Evolutionary conservation across 768 basidiomycete species (phyloP).

Genomic region (Tylopilus plumbeoviolaceoides): DNA sequence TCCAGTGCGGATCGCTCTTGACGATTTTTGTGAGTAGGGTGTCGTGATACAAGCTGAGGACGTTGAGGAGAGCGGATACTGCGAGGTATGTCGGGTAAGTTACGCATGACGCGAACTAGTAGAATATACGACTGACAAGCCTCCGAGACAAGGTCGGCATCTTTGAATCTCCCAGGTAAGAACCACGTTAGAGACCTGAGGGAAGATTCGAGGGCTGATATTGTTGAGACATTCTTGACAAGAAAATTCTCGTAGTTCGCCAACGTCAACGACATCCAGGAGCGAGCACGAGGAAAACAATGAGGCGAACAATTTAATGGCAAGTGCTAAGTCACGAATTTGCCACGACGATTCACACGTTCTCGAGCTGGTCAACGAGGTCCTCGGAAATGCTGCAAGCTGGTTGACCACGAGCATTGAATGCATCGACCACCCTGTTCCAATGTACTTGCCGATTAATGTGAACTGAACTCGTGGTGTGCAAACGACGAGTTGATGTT

Average conservation of each 20-base stretch:
- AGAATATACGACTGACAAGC: conserved; percentile 59
- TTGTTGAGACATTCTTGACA: conserved; percentile 78
- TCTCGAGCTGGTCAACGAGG: neutral
- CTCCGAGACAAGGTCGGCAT: conserved; percentile 95
- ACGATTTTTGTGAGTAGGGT: conserved; percentile 73
- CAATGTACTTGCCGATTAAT: too few relatives aligned
- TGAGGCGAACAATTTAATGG: conserved; percentile 1
- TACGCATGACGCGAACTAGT: conserved; percentile 12
- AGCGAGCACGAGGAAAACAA: neutral
- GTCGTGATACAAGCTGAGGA: conserved; percentile 93
- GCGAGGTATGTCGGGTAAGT: conserved; percentile 12
- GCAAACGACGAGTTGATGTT: conserved; percentile 5
- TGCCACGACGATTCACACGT: conserved; percentile 9
- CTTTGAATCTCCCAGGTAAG: conserved; percentile 93
- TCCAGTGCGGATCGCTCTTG: conserved; percentile 62
- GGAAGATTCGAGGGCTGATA: conserved; percentile 84
- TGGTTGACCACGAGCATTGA: neutral
- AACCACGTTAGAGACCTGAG: conserved; percentile 93
- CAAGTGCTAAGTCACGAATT: neutral
- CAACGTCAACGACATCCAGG: conserved; percentile 55
- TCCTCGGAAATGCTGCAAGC: too few relatives aligned
- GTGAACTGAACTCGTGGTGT: neutral
- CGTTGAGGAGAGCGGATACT: conserved; percentile 88
- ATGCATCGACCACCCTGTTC: too few relatives aligned
- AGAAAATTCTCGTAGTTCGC: conserved; percentile 81